Conservation (phyloP, 2,329 filamentous ascomycete genomes). For the Talaromyces sp. region DNA sequence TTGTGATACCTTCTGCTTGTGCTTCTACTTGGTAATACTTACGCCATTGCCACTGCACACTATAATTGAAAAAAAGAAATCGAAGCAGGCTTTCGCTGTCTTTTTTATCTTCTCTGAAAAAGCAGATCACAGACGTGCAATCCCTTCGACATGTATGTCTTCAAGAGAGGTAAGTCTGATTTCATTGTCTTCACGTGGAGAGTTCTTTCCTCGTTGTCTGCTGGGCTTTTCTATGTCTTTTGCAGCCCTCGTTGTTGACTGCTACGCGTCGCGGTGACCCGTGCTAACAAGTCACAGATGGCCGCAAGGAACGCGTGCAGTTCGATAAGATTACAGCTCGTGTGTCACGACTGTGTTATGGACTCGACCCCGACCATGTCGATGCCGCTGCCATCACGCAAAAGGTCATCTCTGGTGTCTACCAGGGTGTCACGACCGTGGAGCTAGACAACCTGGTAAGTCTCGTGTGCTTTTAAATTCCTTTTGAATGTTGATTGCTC, state of each 20-base stretch:
- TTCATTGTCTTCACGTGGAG: neutral
- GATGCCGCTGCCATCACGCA: slow-evolving; percentile 97
- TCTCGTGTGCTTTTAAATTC: neutral
- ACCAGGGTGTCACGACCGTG: slow-evolving; percentile 93
- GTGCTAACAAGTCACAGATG: slow-evolving; percentile 57
- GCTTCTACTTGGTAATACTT: neutral
- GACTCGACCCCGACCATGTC: slow-evolving; percentile 89
- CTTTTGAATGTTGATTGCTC: slow-evolving; percentile 13
- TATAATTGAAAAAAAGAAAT: neutral
- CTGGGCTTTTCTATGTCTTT: neutral
- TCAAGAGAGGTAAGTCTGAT: slow-evolving; percentile 53
- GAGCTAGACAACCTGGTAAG: slow-evolving; percentile 95
- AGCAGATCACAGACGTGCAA: slow-evolving; percentile 1
- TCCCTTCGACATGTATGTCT: slow-evolving; percentile 53
- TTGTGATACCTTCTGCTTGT: neutral
- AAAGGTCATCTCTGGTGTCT: slow-evolving; percentile 99
- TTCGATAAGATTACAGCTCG: slow-evolving; percentile 99
- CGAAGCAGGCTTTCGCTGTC: neutral
- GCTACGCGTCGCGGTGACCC: neutral
- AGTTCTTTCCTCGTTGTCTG: slow-evolving; percentile 13
- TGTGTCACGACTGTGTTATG: slow-evolving; percentile 95
- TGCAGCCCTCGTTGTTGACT: neutral
- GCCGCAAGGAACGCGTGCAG: slow-evolving; percentile 98
- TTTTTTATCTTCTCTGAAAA: neutral
- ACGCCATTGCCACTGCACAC: neutral